Evolutionary conservation across 2,329 filamentous ascomycete genomes (phyloP).

Genomic region (Neodidymelliopsis sp.): DNA sequence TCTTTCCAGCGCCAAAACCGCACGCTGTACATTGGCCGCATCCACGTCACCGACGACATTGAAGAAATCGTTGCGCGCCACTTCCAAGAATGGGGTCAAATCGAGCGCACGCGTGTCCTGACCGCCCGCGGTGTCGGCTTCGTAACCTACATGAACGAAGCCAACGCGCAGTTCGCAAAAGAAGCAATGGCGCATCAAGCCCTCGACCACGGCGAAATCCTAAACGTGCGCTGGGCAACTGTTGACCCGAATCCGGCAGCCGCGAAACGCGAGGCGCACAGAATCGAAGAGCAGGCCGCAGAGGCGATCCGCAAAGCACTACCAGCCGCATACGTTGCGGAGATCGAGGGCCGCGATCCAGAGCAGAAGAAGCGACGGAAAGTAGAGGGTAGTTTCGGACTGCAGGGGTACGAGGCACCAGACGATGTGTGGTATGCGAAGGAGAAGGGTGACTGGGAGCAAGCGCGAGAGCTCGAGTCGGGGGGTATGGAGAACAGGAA

Average conservation of each 20-base stretch:
- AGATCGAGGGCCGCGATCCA: conserved; percentile 90
- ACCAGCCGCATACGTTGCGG: conserved; percentile 87
- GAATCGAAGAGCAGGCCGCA: conserved; percentile 94
- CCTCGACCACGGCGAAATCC: conserved; percentile 87
- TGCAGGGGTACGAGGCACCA: conserved; percentile 91
- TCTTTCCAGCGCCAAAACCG: conserved; percentile 93
- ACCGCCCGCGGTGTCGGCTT: conserved; percentile 92
- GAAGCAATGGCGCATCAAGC: conserved; percentile 96
- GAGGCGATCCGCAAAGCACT: conserved; percentile 89
- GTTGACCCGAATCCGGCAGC: conserved; percentile 95
- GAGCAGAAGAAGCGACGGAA: conserved; percentile 87
- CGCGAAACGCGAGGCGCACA: conserved; percentile 85
- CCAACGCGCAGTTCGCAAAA: conserved; percentile 57
- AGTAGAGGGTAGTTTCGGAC: conserved; percentile 83
- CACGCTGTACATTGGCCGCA: conserved; percentile 90
- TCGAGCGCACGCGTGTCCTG: conserved; percentile 87
- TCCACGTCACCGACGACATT: conserved; percentile 95
- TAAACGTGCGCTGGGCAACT: conserved; percentile 97
- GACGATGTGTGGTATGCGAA: conserved; percentile 93
- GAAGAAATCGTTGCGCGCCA: conserved; percentile 95
- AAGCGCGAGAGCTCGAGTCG: conserved; percentile 66
- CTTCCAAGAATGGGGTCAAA: conserved; percentile 94
- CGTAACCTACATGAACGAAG: conserved; percentile 89
- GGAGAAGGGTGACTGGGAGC: conserved; percentile 71
- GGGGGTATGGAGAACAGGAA: conserved; percentile 63